These are phyloP conservation scores for Fusarium marasasianum DNA, from an alignment of 2,329 filamentous ascomycete genomes.

Conservation along the genomic window DNA sequence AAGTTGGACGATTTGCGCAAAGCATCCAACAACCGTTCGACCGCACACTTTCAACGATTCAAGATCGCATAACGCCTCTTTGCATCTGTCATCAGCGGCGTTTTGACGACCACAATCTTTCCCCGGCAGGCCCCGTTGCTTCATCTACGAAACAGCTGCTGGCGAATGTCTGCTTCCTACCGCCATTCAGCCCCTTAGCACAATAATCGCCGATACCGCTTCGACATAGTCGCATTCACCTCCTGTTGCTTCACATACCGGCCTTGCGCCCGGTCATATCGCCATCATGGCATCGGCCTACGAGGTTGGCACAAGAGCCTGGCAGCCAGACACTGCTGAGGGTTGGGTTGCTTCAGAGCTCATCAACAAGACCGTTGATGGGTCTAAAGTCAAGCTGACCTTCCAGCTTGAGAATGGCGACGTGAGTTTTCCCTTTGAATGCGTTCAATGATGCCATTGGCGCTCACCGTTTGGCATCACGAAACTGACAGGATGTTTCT, in stretches of 20 bases:
- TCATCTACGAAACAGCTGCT: slow-evolving; percentile 15
- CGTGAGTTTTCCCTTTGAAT: slow-evolving; percentile 58
- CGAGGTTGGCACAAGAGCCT: slow-evolving; percentile 95
- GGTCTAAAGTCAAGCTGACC: slow-evolving; percentile 85
- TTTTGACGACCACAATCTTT: slow-evolving; percentile 19
- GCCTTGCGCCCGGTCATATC: slow-evolving; percentile 40
- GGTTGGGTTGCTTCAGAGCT: slow-evolving; percentile 98
- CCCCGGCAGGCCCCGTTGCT: slow-evolving; percentile 33
- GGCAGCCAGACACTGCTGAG: slow-evolving; percentile 96
- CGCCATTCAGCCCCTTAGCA: slow-evolving; percentile 38
- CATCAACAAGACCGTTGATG: slow-evolving; percentile 82
- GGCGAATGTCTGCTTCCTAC: slow-evolving; percentile 46
- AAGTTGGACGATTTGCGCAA: slow-evolving; percentile 33
- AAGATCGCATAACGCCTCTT: slow-evolving; percentile 25
- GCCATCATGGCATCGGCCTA: slow-evolving; percentile 87
- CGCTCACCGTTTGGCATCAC: neutral
- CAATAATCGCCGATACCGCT: slow-evolving; percentile 31
- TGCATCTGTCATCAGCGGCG: slow-evolving; percentile 2
- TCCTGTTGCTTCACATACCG: slow-evolving; percentile 23
- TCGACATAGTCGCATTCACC: slow-evolving; percentile 35
- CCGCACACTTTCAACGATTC: slow-evolving; percentile 10
- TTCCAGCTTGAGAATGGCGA: slow-evolving; percentile 94
- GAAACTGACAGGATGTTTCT: slow-evolving; percentile 20
- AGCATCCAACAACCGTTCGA: slow-evolving; percentile 21
- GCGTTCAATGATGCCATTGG: neutral